Conservation (phyloP, 129 eudicot species). For the Saposhnikovia divaricata region DNA sequence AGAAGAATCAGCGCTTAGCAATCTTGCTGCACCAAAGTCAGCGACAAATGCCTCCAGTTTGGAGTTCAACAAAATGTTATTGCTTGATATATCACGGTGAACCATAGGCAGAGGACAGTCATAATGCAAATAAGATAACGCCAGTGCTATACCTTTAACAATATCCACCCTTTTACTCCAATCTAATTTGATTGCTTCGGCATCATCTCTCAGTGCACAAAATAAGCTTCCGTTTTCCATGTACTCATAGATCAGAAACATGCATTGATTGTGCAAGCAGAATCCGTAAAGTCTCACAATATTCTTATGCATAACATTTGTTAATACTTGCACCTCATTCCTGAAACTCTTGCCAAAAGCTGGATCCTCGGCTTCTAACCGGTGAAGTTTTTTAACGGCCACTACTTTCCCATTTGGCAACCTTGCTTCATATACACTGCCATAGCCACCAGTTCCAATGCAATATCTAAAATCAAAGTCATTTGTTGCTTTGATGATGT, state of each 20-base stretch:
- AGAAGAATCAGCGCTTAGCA: neutral
- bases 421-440: neutral
- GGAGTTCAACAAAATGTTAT: slow-evolving; percentile 8
- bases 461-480: neutral
- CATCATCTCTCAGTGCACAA: neutral
- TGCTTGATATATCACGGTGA: slow-evolving; percentile 7
- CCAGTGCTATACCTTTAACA: slow-evolving; percentile 2
- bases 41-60: slow-evolving; percentile 4
- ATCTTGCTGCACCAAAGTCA: slow-evolving; percentile 11
- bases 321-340: slow-evolving; percentile 9
- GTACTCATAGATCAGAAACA: slow-evolving; percentile 4
- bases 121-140: slow-evolving; percentile 1
- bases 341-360: slow-evolving; percentile 6
- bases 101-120: slow-evolving; percentile 4
- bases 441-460: slow-evolving; percentile 10
- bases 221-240: slow-evolving; percentile 9
- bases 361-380: slow-evolving; percentile 1
- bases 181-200: slow-evolving; percentile 7
- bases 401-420: slow-evolving; percentile 3
- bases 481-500: slow-evolving; percentile 5
- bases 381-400: slow-evolving; percentile 7
- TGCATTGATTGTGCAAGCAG: slow-evolving; percentile 5
- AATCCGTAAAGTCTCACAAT: slow-evolving; percentile 2
- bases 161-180: slow-evolving; percentile 1
- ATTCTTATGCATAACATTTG: neutral